phyloP scores from a whole-genome alignment of 2,329 filamentous ascomycete species.

The Fusarium sp. region DNA sequence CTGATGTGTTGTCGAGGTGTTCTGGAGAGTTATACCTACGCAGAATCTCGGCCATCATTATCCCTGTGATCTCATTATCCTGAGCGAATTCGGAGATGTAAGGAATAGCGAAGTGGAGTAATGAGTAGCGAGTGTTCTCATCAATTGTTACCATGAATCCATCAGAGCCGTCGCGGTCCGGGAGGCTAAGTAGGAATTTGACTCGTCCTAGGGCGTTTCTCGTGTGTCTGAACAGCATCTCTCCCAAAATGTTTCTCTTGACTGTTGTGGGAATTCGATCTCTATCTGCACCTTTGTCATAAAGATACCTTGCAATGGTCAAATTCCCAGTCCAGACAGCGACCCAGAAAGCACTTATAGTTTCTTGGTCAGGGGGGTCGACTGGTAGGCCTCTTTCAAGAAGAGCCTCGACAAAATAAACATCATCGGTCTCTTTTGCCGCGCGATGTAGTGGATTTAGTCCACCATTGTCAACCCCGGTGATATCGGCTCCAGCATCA shows the following conservation, averaged over 20 bases:
- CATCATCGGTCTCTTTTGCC: conserved; percentile 5
- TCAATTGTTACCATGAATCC: background rate
- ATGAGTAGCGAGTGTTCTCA: background rate
- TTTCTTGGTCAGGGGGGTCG: background rate
- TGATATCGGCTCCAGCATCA: background rate
- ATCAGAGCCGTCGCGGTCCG: background rate
- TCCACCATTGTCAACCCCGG: background rate
- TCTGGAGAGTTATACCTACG: background rate
- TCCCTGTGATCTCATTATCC: background rate
- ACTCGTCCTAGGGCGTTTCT: background rate
- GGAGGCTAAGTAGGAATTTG: conserved; percentile 4
- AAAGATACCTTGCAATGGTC: background rate
- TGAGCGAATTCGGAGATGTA: background rate
- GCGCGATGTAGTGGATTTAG: background rate
- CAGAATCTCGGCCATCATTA: background rate
- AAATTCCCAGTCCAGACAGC: background rate
- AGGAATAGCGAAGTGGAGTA: background rate
- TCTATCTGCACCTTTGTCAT: conserved; percentile 1
- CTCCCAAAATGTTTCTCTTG: background rate
- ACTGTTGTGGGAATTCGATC: background rate
- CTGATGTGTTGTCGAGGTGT: conserved; percentile 2
- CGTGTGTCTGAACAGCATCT: background rate
- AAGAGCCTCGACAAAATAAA: background rate
- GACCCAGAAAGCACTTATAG: background rate
- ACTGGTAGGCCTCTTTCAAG: background rate